These are phyloP conservation scores for Annulohypoxylon maeteangense DNA, from an alignment of 495 filamentous ascomycete genomes.

Conservation along the genomic window DNA sequence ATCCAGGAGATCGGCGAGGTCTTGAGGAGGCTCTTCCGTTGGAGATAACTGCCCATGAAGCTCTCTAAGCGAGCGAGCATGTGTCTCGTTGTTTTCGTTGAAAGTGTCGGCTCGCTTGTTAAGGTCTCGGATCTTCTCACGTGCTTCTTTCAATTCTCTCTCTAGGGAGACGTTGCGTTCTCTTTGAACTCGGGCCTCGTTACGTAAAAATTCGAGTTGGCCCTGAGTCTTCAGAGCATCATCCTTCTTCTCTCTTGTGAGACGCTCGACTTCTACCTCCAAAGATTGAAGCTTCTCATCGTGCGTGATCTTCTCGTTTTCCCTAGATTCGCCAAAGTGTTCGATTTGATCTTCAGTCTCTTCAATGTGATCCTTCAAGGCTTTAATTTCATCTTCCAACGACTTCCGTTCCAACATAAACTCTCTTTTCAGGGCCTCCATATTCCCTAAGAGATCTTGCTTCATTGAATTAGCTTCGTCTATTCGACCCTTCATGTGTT, in stretches of 20 bases:
- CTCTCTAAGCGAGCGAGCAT: conserved; percentile 67
- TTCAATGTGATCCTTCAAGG: conserved; percentile 78
- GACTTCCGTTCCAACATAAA: conserved; percentile 85
- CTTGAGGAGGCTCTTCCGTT: conserved; percentile 64
- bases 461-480: conserved; percentile 92
- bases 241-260: conserved; percentile 65
- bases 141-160: conserved; percentile 61
- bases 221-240: conserved; percentile 66
- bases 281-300: conserved; percentile 76
- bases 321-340: conserved; percentile 79
- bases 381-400: conserved; percentile 80
- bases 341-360: conserved; percentile 92
- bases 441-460: conserved; percentile 91
- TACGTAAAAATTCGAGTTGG: conserved; percentile 65
- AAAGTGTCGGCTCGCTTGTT: conserved; percentile 62
- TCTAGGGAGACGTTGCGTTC: conserved; percentile 65
- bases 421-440: conserved; percentile 89
- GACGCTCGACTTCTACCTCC: conserved; percentile 73
- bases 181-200: conserved; percentile 64
- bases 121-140: conserved; percentile 62
- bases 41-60: conserved; percentile 71
- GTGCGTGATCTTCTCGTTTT: conserved; percentile 75
- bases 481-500: conserved; percentile 73
- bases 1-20: conserved; percentile 68
- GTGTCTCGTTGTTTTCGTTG: conserved; percentile 58